Base-by-base conservation (phyloP, 2,329 filamentous ascomycete genomes). In the Colletotrichum lini region DNA sequence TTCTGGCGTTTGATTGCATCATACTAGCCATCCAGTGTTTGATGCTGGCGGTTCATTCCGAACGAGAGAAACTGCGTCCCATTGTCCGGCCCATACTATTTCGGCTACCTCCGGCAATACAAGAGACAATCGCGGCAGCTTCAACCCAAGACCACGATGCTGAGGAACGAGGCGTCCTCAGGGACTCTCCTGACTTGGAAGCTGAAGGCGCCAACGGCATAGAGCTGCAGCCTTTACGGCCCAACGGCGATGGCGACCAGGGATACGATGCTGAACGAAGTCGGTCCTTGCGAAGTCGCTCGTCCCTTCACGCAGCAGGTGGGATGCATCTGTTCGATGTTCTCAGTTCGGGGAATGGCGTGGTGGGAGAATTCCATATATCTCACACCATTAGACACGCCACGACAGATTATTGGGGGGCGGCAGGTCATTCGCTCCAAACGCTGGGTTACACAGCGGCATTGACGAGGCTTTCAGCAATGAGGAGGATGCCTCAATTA, bases 1-100 rank as follows among this genome's bases (percentile, higher is more conserved):
- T 92, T 56, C 73, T 92, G 6, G 75, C 88, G 2, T 79, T 89
- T 53, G 91, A 93, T 77, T 30, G 88, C 8, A 75, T 89, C 40
- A 84, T 93, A 9, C 76, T 92, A 49, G 80, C 79, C 1, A 75
- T 92, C 16, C 91, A 93, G 78, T 89, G 88, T 73, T 78, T 92
- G 53, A 91, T 92, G 90, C 79, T 93, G 68, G 84, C 89, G 3
- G 86, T 92, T 13, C 89, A 90, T 75, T 84, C 87, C 56, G 89
- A 92, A 76, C 84, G 87, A 72, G 89, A 91, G 75, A 85, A 84
- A 67, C 80, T 92, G 26, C 84, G 87, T 42, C 84, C 86, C 60
- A 80, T 73, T 42, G 71, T 73, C 7, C 67, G 71, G n/a, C 71
- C 72, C 12, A 42, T 65, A 57, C 67, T 49, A 52, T 70, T 42